Base-by-base conservation (phyloP, 352 stramenopile genomes). In the Phytophthora cryptogea region DNA sequence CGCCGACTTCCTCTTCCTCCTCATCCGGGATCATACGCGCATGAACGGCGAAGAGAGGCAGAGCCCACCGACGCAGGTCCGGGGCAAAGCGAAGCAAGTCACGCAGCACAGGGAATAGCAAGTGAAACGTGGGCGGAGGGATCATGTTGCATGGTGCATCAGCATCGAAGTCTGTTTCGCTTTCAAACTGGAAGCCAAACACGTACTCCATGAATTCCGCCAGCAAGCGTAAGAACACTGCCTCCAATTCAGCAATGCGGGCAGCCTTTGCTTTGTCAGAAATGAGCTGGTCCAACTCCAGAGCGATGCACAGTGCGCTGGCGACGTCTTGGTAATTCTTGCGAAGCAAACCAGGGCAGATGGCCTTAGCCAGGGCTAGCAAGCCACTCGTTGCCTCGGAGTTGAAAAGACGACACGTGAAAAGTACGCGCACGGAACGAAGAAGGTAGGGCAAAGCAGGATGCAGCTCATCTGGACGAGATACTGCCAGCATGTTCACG, bases 1-100 rank as follows among this genome's bases (percentile, higher is more conserved):
- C 87, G 7, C 86, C 87, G n/a, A 95, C 76, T 63, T 96, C 87
- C 57, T 94, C 85, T 30, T 96, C 87, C 16, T 96, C 87, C 35
- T 96, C 87, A 26, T 93, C 81, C 8, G 82, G 80, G 44, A 96
- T 96, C 80, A 94, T 94, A n/a, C 70, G 80, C 13, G 77, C 83
- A 32, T 96, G 86, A 8, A 79, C 80, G 5, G 85, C 83, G 61
- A 94, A 87, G 8, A 96, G 70, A 51, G 83, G 80, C 52, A 94
- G 50, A 11, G 69, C 64, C 83, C 83, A 94, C 20, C 83, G 78
- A 3, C 86, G 78, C 42, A 92, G 59, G 4, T 76, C 62, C 20
- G 74, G 78, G 6, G 73, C 70, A 37, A 78, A 67, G 23, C 69
- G 66, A 27, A 94, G 63, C 43, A 94, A 45, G 16, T 62, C 64